phyloP scores from a whole-genome alignment of 2,329 filamentous ascomycete species.

The Curvularia eragrostidis region DNA sequence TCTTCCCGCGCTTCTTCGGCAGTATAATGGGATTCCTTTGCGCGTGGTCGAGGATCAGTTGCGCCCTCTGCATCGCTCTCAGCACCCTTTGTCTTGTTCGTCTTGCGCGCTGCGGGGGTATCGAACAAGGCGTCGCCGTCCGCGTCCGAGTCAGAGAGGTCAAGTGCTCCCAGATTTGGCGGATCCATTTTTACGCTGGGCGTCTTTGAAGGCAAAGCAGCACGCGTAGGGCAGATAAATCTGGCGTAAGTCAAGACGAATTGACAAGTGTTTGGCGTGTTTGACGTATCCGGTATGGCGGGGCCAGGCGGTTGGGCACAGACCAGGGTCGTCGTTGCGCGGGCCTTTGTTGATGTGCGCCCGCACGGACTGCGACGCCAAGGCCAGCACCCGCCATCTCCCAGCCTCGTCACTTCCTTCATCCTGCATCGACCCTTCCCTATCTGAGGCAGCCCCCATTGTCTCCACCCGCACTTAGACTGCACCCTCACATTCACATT shows the following conservation, averaged over 20 bases:
- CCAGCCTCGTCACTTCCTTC: constrained; percentile 33
- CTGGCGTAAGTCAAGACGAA: neutral
- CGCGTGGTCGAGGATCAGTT: constrained; percentile 47
- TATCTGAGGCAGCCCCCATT: constrained; percentile 22
- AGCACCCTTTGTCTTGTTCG: constrained; percentile 46
- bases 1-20: constrained; percentile 73
- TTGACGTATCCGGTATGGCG: constrained; percentile 37
- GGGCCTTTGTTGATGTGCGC: constrained; percentile 21
- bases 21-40: constrained; percentile 63
- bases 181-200: constrained; percentile 34
- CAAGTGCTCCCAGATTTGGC: constrained; percentile 60
- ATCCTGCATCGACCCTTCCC: constrained; percentile 20
- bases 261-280: constrained; percentile 26
- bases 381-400: constrained; percentile 30
- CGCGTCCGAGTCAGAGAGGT: constrained; percentile 63
- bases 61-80: constrained; percentile 51
- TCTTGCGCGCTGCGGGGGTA: constrained; percentile 57
- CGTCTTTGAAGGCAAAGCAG: neutral
- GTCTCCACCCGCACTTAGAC: constrained; percentile 23
- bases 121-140: constrained; percentile 64
- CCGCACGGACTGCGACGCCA: constrained; percentile 6
- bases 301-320: constrained; percentile 19
- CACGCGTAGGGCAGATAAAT: neutral
- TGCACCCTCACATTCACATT: constrained; percentile 25
- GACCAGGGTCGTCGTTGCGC: neutral